Evolutionary conservation across 1,139 yeast genomes (phyloP).

Genomic region (Diutina catenulata): DNA sequence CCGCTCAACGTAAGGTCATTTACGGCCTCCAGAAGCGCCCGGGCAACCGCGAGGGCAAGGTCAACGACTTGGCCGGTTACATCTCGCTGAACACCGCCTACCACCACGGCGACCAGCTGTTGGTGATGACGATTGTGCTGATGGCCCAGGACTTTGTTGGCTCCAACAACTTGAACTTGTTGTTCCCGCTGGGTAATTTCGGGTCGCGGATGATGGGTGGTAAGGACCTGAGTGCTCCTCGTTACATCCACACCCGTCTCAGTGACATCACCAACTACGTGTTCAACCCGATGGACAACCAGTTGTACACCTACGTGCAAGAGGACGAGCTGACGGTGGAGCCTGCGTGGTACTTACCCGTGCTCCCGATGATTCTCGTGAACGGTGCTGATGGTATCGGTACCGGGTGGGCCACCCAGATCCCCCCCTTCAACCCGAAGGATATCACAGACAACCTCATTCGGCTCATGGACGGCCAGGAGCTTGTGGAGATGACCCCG

Average conservation of each 20-base stretch:
- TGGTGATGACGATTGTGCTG: constrained; percentile 83
- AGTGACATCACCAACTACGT: constrained; percentile 63
- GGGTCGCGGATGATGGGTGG: constrained; percentile 98
- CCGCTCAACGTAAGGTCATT: constrained; percentile 91
- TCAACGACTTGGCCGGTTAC: constrained; percentile 84
- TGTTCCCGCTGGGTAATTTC: constrained; percentile 90
- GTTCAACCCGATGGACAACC: constrained; percentile 73
- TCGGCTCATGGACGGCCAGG: constrained; percentile 64
- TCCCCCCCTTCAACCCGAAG: constrained; percentile 81
- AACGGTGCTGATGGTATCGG: constrained; percentile 99
- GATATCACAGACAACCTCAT: constrained; percentile 71
- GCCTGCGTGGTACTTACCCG: constrained; percentile 93
- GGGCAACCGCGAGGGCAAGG: constrained; percentile 68
- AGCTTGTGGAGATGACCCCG: constrained; percentile 65
- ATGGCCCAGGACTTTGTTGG: constrained; percentile 95
- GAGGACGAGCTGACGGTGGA: constrained; percentile 94
- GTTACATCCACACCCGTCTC: constrained; percentile 89
- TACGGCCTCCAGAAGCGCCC: constrained; percentile 84
- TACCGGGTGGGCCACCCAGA: constrained; percentile 95
- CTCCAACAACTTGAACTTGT: constrained; percentile 72
- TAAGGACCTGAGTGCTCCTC: constrained; percentile 96
- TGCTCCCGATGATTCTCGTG: constrained; percentile 83
- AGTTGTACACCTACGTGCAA: constrained; percentile 66
- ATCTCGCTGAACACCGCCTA: constrained; percentile 86
- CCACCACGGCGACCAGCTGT: constrained; percentile 90